Percentiles rank a stretch among this genome's conserved stretches.
phyloP scores from a whole-genome alignment of 495 filamentous ascomycete species.

The Aspergillus campestris region DNA sequence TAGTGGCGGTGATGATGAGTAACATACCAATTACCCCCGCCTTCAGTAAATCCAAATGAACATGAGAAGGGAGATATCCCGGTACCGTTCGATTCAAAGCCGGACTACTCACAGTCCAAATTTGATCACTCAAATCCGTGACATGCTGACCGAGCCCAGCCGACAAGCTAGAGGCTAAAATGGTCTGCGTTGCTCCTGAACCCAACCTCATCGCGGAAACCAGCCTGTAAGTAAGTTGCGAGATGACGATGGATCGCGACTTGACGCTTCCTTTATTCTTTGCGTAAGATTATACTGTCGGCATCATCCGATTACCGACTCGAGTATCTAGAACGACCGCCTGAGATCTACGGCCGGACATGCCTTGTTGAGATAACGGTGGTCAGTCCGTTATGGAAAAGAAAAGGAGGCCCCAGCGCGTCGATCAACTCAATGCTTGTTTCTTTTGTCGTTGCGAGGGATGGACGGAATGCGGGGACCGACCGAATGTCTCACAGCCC shows the following conservation, averaged over 20 bases:
- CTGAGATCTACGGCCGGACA: too few relatives aligned
- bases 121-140: constrained; percentile 41
- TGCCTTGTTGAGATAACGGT: too few relatives aligned
- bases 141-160: constrained; percentile 27
- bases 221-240: too few relatives aligned
- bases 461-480: too few relatives aligned
- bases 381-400: background rate
- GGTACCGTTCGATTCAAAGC: constrained; percentile 48
- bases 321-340: too few relatives aligned
- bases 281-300: too few relatives aligned
- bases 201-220: constrained; percentile 10
- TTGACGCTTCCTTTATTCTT: too few relatives aligned
- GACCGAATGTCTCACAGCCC: background rate
- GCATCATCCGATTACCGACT: too few relatives aligned
- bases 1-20: background rate
- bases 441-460: background rate
- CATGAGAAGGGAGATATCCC: constrained; percentile 53
- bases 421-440: background rate
- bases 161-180: constrained; percentile 9
- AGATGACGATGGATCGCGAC: too few relatives aligned
- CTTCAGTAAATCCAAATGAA: constrained; percentile 51
- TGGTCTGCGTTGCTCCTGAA: constrained; percentile 9
- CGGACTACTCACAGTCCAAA: constrained; percentile 49
- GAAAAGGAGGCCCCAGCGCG: background rate
- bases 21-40: constrained; percentile 37